Conservation (phyloP, 2,329 filamentous ascomycete species). For the Bisporella sp. region DNA sequence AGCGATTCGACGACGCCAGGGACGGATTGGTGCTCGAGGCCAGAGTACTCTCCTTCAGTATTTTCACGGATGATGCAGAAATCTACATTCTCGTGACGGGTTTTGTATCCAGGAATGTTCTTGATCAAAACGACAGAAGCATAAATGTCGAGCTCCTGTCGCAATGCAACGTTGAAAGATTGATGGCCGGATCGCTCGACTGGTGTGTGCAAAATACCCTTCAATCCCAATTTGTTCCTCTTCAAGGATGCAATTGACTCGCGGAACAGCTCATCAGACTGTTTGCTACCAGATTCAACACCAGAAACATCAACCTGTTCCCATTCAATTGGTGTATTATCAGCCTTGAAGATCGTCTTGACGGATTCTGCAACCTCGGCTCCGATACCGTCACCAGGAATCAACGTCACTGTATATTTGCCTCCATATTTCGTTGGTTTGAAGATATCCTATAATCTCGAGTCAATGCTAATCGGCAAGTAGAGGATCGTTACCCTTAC, state of each 20-base stretch:
- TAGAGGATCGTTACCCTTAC: not conserved
- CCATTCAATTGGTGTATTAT: slow-evolving; percentile 98
- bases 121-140: slow-evolving; percentile 97
- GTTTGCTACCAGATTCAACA: slow-evolving; percentile 73
- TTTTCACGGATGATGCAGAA: slow-evolving; percentile 99
- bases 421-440: slow-evolving; percentile 94
- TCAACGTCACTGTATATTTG: slow-evolving; percentile 98
- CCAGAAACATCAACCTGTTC: slow-evolving; percentile 96
- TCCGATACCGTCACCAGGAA: slow-evolving; percentile 97
- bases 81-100: slow-evolving; percentile 94
- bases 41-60: slow-evolving; percentile 99
- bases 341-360: slow-evolving; percentile 99
- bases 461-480: not conserved
- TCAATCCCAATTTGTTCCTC: slow-evolving; percentile 97
- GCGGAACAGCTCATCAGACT: slow-evolving; percentile 90
- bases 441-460: slow-evolving; percentile 65
- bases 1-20: slow-evolving; percentile 95
- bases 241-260: slow-evolving; percentile 92
- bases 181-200: slow-evolving; percentile 96
- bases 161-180: slow-evolving; percentile 98
- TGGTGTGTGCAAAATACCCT: slow-evolving; percentile 97
- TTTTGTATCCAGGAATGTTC: slow-evolving; percentile 98
- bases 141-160: slow-evolving; percentile 99
- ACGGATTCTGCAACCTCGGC: slow-evolving; percentile 96
- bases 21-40: slow-evolving; percentile 97